Evolutionary conservation across 306 rosid genomes (phyloP), one percentile per base, ranked within the genome.

Genomic region (Cicer yamashitae): DNA sequence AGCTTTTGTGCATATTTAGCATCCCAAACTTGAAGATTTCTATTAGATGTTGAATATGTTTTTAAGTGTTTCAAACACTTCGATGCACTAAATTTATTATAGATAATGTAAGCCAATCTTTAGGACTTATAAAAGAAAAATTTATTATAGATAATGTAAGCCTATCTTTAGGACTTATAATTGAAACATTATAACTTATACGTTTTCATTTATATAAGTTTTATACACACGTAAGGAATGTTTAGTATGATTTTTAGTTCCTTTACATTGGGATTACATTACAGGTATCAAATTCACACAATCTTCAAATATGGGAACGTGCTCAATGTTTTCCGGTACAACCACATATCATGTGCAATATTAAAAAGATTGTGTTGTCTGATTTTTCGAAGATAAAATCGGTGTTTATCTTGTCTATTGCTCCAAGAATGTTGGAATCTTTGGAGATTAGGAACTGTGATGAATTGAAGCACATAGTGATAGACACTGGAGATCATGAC

Each of bases 371-470:
- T 34, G 0, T 6, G 0, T 1, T 76, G 6, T 13, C 0, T 7
- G 0, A 41, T 2, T 2, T 58, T n/a, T 4, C 4, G 7, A 22
- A 25, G 37, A 65, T 66, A 66, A 25, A 20, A 25, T 76, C 73
- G 6, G 1, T 66, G 7, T 66, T 76, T 6, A 56, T 34, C 13
- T 1, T 65, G n/a, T 22, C 73, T 11, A 1, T 66, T 65, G 67
- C 73, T 43, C 50, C 38, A 22, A n/a, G 8, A 25, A 52, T 75
- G 47, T 18, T 77, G 74, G 68, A 77, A 34, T 1, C 1, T 10
- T 17, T 77, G 59, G 10, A 0, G 0, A 44, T 67, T 9, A 0
- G 0, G 0, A 0, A 45, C 0, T 57, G 69, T 53, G 13, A 17
- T 46, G 52, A 57, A 30, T 7, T 67, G 43, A 56, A 57, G 61